A percentile compares a stretch with the other conserved stretches of the same genome.
phyloP scores from a whole-genome alignment of 768 basidiomycete genomes.

The Boletus rex-veris region DNA sequence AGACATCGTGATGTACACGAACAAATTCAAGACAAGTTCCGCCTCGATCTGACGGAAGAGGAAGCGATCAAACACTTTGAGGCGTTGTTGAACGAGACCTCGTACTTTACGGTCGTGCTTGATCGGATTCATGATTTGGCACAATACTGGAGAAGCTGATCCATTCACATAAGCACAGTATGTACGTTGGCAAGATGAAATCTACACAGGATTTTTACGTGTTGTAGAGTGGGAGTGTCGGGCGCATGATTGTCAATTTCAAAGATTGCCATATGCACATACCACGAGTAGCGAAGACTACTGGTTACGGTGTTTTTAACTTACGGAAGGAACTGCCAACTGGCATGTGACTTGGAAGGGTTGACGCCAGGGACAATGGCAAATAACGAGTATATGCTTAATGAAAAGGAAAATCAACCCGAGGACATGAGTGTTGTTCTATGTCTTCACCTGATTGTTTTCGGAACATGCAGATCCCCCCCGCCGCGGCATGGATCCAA shows the following conservation, averaged over 20 bases:
- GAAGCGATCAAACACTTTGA: conserved; percentile 98
- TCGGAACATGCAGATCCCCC: no score
- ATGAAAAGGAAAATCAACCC: not conserved
- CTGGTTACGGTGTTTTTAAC: no score
- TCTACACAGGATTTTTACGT: conserved; percentile 3
- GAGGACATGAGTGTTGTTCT: not conserved
- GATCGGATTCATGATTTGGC: conserved; percentile 92
- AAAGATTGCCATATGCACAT: no score
- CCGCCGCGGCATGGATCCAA: no score
- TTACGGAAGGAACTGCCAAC: not conserved
- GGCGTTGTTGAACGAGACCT: conserved; percentile 87
- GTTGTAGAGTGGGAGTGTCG: not conserved
- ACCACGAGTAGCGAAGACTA: not conserved
- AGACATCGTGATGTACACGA: conserved; percentile 84
- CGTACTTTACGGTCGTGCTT: conserved; percentile 87
- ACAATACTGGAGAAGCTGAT: conserved; percentile 80
- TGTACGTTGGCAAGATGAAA: not conserved
- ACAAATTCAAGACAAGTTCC: conserved; percentile 95
- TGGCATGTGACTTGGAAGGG: not conserved
- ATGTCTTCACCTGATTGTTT: no score
- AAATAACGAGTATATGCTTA: no score
- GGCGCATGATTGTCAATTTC: not conserved
- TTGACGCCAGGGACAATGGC: not conserved
- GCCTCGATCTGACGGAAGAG: conserved; percentile 90
- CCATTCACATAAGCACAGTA: not conserved